phyloP scores from a whole-genome alignment of 441 rosid genomes.

The Hypseocharis bilobata region DNA sequence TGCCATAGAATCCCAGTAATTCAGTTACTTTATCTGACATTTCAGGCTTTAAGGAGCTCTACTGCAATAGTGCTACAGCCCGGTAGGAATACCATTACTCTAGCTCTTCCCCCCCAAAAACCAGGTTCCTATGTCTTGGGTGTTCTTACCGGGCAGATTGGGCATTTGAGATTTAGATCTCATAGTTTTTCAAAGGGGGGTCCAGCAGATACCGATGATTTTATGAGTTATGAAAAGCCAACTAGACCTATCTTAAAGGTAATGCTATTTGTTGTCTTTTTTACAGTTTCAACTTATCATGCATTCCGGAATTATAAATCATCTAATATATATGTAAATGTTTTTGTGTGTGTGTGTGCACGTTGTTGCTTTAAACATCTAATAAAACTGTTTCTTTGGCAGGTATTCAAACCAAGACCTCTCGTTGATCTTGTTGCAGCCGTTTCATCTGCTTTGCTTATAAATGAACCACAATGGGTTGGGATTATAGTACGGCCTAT shows the following conservation, averaged over 20 bases:
- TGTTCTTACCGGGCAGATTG: slow-evolving; percentile 89
- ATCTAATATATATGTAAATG: background rate
- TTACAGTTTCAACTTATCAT: no score
- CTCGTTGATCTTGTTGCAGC: slow-evolving; percentile 90
- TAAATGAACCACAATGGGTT: slow-evolving; percentile 92
- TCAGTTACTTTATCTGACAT: slow-evolving; percentile 23
- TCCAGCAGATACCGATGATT: slow-evolving; percentile 91
- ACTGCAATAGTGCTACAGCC: slow-evolving; percentile 60
- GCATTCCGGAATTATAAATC: background rate
- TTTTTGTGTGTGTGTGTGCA: background rate
- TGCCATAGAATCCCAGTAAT: slow-evolving; percentile 12
- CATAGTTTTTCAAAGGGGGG: slow-evolving; percentile 94
- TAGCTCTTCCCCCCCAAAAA: slow-evolving; percentile 78
- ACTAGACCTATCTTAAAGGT: slow-evolving; percentile 89
- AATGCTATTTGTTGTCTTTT: no score
- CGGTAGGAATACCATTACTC: slow-evolving; percentile 58
- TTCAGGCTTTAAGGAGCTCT: slow-evolving; percentile 74
- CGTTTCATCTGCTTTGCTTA: slow-evolving; percentile 69
- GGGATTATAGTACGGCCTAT: slow-evolving; percentile 74
- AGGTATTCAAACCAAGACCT: slow-evolving; percentile 89
- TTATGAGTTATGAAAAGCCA: slow-evolving; percentile 96
- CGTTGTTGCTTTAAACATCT: slow-evolving; percentile 22
- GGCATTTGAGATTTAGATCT: slow-evolving; percentile 84
- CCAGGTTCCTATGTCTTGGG: slow-evolving; percentile 96
- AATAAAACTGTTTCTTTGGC: slow-evolving; percentile 23